Percentiles rank a stretch among this genome's conserved stretches.
These are phyloP conservation scores for Xylariaceae sp. DNA, from an alignment of 2,329 filamentous ascomycete genomes.

Conservation along the genomic window DNA sequence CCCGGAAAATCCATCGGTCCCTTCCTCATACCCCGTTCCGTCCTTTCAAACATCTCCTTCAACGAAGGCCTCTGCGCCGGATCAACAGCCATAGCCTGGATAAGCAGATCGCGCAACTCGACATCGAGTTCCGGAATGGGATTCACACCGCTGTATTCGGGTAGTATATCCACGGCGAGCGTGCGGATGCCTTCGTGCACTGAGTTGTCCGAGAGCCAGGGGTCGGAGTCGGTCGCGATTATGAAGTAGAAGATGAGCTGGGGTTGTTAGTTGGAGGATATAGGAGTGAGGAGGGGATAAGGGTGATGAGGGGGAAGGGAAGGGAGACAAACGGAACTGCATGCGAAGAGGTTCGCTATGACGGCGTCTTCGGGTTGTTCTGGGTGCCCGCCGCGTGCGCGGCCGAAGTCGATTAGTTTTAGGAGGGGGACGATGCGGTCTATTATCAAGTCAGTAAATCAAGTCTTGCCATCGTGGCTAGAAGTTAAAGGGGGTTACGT, in stretches of 20 bases:
- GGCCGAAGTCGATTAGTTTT: conserved; percentile 13
- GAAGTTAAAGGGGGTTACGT: neutral
- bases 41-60: neutral
- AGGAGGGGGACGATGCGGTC: conserved; percentile 4
- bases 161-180: neutral
- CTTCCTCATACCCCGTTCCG: conserved; percentile 1
- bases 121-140: neutral
- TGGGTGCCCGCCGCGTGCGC: neutral
- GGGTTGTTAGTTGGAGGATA: too few relatives aligned
- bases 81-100: neutral
- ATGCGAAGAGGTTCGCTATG: neutral
- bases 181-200: neutral
- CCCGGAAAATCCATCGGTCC: neutral
- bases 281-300: too few relatives aligned
- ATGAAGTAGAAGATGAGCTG: neutral
- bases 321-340: neutral
- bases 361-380: neutral
- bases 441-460: neutral
- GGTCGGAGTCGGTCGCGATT: neutral
- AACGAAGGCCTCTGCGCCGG: neutral
- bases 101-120: conserved; percentile 3
- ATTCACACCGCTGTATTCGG: neutral
- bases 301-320: too few relatives aligned
- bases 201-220: too few relatives aligned
- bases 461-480: too few relatives aligned